These are phyloP conservation scores for Rhypophila decipiens DNA, from an alignment of 495 filamentous ascomycete genomes.

Conservation along the genomic window DNA sequence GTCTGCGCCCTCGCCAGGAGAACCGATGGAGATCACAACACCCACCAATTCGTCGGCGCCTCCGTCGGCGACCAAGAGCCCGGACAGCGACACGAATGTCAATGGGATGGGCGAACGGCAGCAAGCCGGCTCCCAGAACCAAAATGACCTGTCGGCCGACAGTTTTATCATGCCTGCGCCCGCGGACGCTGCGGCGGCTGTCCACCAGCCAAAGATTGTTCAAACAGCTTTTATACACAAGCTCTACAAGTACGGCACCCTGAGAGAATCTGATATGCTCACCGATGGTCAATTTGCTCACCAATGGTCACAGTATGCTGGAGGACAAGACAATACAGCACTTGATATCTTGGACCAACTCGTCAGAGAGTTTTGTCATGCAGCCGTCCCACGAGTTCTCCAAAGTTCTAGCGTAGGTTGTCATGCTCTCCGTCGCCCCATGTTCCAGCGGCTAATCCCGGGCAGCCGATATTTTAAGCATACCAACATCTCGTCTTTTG, in stretches of 20 bases:
- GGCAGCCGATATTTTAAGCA: slow-evolving; percentile 93
- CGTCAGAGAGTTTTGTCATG: slow-evolving; percentile 97
- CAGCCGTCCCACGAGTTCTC: slow-evolving; percentile 96
- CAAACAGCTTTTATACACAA: slow-evolving; percentile 99
- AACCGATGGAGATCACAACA: slow-evolving; percentile 47
- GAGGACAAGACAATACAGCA: slow-evolving; percentile 90
- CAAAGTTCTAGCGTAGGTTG: slow-evolving; percentile 88
- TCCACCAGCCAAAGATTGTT: slow-evolving; percentile 94
- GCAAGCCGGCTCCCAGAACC: slow-evolving; percentile 16
- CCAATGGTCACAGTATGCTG: slow-evolving; percentile 69
- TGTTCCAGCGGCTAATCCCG: slow-evolving; percentile 7
- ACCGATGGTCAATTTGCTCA: slow-evolving; percentile 23
- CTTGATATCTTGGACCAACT: slow-evolving; percentile 89
- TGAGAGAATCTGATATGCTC: slow-evolving; percentile 1
- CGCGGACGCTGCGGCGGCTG: slow-evolving; percentile 69
- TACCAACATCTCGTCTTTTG: slow-evolving; percentile 98
- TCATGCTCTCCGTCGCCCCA: not conserved
- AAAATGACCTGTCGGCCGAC: slow-evolving; percentile 24
- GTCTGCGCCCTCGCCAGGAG: slow-evolving; percentile 43
- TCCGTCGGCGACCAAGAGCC: slow-evolving; percentile 36
- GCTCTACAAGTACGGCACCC: slow-evolving; percentile 81
- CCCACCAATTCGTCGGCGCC: slow-evolving; percentile 39
- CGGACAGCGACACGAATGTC: slow-evolving; percentile 38
- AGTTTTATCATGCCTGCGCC: slow-evolving; percentile 38
- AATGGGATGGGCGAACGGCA: slow-evolving; percentile 23